Percentiles rank a stretch among this genome's conserved stretches.
phyloP scores from a whole-genome alignment of 2,329 filamentous ascomycete genomes.

The Colletotrichum endophyticum region DNA sequence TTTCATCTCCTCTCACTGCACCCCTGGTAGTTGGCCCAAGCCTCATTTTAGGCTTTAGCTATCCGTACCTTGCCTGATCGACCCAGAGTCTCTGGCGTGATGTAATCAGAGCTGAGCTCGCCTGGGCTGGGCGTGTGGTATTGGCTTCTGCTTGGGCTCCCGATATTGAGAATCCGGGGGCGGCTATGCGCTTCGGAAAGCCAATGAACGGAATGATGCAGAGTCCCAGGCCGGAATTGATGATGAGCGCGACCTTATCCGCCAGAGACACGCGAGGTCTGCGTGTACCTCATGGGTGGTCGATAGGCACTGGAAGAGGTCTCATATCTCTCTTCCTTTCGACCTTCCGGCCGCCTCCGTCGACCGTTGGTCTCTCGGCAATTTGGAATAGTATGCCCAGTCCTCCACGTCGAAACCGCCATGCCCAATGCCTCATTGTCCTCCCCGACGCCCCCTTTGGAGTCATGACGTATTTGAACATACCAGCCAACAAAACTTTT shows the following conservation, averaged over 20 bases:
- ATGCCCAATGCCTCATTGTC: neutral
- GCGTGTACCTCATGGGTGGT: neutral
- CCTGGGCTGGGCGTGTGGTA: neutral
- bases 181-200: constrained; percentile 12
- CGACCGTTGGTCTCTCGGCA: neutral
- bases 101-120: neutral
- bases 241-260: neutral
- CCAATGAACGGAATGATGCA: neutral
- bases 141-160: neutral
- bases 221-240: neutral
- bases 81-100: neutral
- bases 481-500: neutral
- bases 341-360: neutral
- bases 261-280: neutral
- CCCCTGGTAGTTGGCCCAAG: neutral
- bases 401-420: neutral
- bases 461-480: constrained; percentile 15
- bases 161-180: neutral
- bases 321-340: neutral
- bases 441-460: neutral
- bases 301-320: neutral
- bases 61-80: neutral
- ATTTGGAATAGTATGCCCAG: neutral
- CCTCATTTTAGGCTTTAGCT: neutral
- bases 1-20: neutral